These are phyloP conservation scores for Coniochaeta ligniaria DNA, from an alignment of 2,329 filamentous ascomycete species.

Conservation along the genomic window DNA sequence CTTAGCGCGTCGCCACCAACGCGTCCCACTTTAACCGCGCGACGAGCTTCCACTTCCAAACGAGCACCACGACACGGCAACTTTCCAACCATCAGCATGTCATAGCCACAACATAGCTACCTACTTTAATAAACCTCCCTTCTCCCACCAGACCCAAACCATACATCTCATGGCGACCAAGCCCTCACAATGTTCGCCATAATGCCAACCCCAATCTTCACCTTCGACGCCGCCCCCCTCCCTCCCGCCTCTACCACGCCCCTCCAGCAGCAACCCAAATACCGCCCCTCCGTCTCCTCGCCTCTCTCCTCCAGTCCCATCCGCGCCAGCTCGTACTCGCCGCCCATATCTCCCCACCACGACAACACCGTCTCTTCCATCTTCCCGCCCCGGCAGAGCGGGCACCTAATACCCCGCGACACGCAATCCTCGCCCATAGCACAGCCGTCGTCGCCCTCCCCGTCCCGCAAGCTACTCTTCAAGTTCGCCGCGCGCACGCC, in stretches of 20 bases:
- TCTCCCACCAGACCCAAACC: neutral
- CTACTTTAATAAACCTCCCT: neutral
- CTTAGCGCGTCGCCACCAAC: neutral
- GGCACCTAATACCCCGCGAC: slow-evolving; percentile 22
- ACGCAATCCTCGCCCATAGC: slow-evolving; percentile 37
- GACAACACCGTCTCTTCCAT: slow-evolving; percentile 35
- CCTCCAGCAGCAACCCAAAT: slow-evolving; percentile 18
- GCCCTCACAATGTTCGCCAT: slow-evolving; percentile 23
- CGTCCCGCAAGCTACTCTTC: slow-evolving; percentile 18
- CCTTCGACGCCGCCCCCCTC: slow-evolving; percentile 15
- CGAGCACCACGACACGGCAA: neutral
- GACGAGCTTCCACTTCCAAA: neutral
- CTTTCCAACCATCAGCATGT: neutral
- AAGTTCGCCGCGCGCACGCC: slow-evolving; percentile 47
- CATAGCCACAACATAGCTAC: neutral
- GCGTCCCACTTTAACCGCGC: neutral
- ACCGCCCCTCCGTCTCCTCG: slow-evolving; percentile 41
- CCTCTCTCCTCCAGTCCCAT: slow-evolving; percentile 54
- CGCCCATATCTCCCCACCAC: slow-evolving; percentile 26
- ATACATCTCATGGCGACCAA: neutral
- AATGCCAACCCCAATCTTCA: slow-evolving; percentile 34
- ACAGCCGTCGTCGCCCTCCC: slow-evolving; percentile 13
- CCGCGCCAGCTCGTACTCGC: slow-evolving; percentile 41
- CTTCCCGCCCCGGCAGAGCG: slow-evolving; percentile 18
- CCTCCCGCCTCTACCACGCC: slow-evolving; percentile 12